These are phyloP conservation scores for Chlamydomonas schloesseri DNA, from an alignment of 139 green algal genomes.

Conservation along the genomic window DNA sequence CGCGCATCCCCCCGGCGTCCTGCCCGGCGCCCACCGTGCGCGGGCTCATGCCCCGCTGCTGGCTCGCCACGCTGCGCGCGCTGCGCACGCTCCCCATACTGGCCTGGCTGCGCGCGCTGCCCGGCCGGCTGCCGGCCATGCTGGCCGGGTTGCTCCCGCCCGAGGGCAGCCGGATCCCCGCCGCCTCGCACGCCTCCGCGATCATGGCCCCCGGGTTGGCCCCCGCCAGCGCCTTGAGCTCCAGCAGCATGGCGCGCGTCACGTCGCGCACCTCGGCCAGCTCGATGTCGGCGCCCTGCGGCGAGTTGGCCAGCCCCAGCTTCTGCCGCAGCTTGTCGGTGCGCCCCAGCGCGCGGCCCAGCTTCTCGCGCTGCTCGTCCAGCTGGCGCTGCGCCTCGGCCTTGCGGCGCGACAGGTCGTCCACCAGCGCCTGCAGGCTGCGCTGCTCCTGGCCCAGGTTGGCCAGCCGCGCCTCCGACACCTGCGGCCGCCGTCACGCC, in stretches of 20 bases:
- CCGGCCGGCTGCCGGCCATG: constrained; percentile 26
- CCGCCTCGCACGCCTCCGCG: constrained; percentile 46
- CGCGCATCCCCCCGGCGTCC: no score
- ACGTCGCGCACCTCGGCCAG: constrained; percentile 32
- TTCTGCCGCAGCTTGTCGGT: constrained; percentile 42
- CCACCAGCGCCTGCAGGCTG: constrained; percentile 49
- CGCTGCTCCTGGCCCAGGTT: constrained; percentile 57
- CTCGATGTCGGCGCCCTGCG: constrained; percentile 10
- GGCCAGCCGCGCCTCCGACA: constrained; percentile 38
- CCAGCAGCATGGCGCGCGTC: constrained; percentile 51
- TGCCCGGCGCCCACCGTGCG: not conserved
- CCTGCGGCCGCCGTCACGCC: no score
- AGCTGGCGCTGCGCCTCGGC: constrained; percentile 46
- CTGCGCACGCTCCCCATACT: constrained; percentile 17
- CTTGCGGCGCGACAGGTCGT: constrained; percentile 57
- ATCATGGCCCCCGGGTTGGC: constrained; percentile 53
- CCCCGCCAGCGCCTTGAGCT: constrained; percentile 51
- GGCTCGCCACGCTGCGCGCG: not conserved
- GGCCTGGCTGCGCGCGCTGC: not conserved
- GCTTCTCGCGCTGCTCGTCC: constrained; percentile 70
- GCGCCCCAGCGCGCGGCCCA: constrained; percentile 55
- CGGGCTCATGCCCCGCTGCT: not conserved
- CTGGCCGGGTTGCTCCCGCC: constrained; percentile 25
- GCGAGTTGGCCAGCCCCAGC: constrained; percentile 36
- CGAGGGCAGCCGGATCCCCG: constrained; percentile 57